phyloP scores from a whole-genome alignment of 306 rosid species.

The Citrullus mucosospermus region DNA sequence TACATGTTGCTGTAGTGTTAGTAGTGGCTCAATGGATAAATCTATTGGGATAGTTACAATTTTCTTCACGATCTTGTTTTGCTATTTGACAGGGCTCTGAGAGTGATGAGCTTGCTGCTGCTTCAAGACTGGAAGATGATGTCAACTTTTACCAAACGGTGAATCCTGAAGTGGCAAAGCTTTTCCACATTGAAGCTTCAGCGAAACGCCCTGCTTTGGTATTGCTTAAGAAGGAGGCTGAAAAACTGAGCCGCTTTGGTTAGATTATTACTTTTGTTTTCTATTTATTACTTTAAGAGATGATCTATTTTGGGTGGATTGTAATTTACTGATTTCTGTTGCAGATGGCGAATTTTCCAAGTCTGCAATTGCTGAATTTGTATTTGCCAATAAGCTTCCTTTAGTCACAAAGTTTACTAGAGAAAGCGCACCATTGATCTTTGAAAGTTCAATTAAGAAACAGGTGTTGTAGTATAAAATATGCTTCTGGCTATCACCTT shows the following conservation, averaged over 20 bases:
- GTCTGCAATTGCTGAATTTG: constrained; percentile 64
- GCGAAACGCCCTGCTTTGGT: constrained; percentile 84
- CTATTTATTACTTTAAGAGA: not conserved
- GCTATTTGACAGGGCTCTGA: constrained; percentile 61
- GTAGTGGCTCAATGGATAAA: not conserved
- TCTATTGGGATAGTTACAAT: not conserved
- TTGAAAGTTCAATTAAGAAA: constrained; percentile 86
- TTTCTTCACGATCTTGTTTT: constrained; percentile 6
- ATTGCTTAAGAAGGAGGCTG: constrained; percentile 76
- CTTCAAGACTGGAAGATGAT: constrained; percentile 87
- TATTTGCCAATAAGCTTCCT: constrained; percentile 76
- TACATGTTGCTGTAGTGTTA: not conserved
- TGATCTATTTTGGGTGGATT: not conserved
- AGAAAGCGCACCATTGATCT: constrained; percentile 74
- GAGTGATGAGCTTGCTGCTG: constrained; percentile 86
- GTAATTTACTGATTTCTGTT: constrained; percentile 7
- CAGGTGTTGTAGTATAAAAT: constrained; percentile 42
- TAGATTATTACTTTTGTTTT: constrained; percentile 16
- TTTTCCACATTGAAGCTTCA: constrained; percentile 64
- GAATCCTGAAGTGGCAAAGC: constrained; percentile 77
- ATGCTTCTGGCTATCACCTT: not conserved
- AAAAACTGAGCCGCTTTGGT: constrained; percentile 72
- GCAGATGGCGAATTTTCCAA: constrained; percentile 67
- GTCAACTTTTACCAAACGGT: constrained; percentile 85
- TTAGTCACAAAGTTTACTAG: constrained; percentile 68